These are phyloP conservation scores for Nicotiana otophora DNA, from an alignment of 257 asterid genomes.

Conservation along the genomic window DNA sequence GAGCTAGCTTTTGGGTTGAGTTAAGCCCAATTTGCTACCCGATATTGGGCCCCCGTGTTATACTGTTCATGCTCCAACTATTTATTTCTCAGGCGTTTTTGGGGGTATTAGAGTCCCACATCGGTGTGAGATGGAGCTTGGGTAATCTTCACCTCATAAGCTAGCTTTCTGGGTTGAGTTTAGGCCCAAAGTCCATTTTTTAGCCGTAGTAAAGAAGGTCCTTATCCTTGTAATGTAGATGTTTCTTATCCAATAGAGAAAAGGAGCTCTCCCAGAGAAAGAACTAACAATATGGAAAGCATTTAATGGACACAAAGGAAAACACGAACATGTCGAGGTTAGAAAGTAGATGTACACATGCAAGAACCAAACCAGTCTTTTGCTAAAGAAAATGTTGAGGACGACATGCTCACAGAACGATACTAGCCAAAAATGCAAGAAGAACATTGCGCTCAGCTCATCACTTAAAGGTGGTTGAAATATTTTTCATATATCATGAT, in stretches of 20 bases:
- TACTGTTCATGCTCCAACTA: too few relatives aligned
- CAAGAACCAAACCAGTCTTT: background rate
- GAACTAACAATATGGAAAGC: background rate
- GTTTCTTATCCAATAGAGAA: background rate
- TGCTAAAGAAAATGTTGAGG: background rate
- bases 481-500: background rate
- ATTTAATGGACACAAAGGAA: background rate
- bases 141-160: background rate
- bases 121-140: background rate
- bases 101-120: background rate
- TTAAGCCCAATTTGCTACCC: too few relatives aligned
- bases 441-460: background rate
- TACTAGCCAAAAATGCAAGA: background rate
- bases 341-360: background rate
- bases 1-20: too few relatives aligned
- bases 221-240: background rate
- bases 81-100: too few relatives aligned
- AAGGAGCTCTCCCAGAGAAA: background rate
- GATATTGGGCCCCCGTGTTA: too few relatives aligned
- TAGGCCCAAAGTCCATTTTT: background rate
- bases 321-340: background rate
- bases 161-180: background rate
- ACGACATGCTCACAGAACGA: background rate
- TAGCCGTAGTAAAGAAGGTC: background rate
- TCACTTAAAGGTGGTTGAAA: background rate